A percentile compares a stretch with the other conserved stretches of the same genome.
phyloP scores from a whole-genome alignment of 805 yeast genomes.

The Hermanozyma aechmeae region DNA sequence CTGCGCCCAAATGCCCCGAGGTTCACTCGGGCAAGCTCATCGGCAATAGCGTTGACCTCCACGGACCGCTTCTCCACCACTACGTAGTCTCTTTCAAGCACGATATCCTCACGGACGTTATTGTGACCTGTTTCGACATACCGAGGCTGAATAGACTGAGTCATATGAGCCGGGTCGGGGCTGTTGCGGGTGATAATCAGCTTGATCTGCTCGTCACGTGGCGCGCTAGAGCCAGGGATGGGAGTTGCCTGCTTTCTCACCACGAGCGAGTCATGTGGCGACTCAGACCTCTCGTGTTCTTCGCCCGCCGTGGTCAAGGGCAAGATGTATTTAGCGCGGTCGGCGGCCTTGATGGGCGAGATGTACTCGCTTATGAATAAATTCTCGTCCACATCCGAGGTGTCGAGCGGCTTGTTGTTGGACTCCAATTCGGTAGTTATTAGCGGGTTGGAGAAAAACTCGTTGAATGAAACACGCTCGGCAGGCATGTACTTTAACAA shows the following conservation, averaged over 20 bases:
- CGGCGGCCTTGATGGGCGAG: slow-evolving; percentile 26
- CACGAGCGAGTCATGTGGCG: too few species aligned
- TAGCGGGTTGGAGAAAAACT: slow-evolving; percentile 71
- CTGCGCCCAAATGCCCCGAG: slow-evolving; percentile 36
- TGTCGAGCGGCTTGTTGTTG: slow-evolving; percentile 50
- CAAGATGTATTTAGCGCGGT: slow-evolving; percentile 12
- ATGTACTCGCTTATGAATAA: slow-evolving; percentile 80
- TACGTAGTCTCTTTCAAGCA: slow-evolving; percentile 78
- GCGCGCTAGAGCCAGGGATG: too few species aligned
- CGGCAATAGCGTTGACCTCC: slow-evolving; percentile 93
- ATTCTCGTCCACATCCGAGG: slow-evolving; percentile 64
- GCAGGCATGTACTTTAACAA: slow-evolving; percentile 77
- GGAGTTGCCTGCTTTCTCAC: too few species aligned
- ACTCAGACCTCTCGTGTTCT: too few species aligned
- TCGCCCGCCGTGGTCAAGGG: too few species aligned
- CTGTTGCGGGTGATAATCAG: slow-evolving; percentile 32
- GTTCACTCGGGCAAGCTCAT: slow-evolving; percentile 68
- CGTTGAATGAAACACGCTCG: slow-evolving; percentile 80
- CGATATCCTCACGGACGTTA: slow-evolving; percentile 29
- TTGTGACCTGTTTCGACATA: slow-evolving; percentile 3
- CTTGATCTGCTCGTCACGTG: slow-evolving; percentile 38
- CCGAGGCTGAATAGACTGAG: slow-evolving; percentile 15
- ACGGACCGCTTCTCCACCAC: slow-evolving; percentile 92
- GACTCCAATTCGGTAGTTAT: slow-evolving; percentile 46
- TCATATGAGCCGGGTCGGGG: slow-evolving; percentile 30